phyloP scores from a whole-genome alignment of 2,329 filamentous ascomycete genomes.

The Nemania bipapillata region DNA sequence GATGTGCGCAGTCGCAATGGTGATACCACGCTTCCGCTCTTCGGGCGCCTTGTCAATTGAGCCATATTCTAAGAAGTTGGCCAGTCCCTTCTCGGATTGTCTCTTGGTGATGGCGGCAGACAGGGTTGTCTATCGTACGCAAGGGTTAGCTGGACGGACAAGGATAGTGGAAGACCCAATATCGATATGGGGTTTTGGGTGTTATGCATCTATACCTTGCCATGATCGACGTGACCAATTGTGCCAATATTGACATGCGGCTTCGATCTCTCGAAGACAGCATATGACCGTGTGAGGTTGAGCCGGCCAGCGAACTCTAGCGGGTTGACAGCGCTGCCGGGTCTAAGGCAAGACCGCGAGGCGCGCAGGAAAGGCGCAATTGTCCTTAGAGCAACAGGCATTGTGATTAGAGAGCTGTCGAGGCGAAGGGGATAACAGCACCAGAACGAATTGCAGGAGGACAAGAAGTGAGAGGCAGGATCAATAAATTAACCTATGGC shows the following conservation, averaged over 20 bases:
- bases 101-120: slow-evolving; percentile 99
- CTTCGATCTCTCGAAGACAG: slow-evolving; percentile 86
- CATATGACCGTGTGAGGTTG: slow-evolving; percentile 73
- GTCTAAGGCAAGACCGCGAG: slow-evolving; percentile 77
- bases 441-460: slow-evolving; percentile 20
- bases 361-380: slow-evolving; percentile 83
- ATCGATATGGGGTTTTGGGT: neutral
- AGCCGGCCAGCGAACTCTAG: slow-evolving; percentile 76
- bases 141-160: slow-evolving; percentile 19
- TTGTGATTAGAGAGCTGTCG: slow-evolving; percentile 59
- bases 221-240: slow-evolving; percentile 99
- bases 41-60: slow-evolving; percentile 99
- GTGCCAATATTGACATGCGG: slow-evolving; percentile 99
- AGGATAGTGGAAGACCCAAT: neutral
- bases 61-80: slow-evolving; percentile 96
- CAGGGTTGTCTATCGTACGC: slow-evolving; percentile 81
- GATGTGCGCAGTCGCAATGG: slow-evolving; percentile 97
- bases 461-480: slow-evolving; percentile 19
- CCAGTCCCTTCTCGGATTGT: slow-evolving; percentile 92
- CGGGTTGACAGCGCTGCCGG: slow-evolving; percentile 76
- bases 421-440: slow-evolving; percentile 26
- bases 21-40: slow-evolving; percentile 99
- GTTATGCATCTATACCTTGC: slow-evolving; percentile 75
- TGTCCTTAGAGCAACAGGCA: slow-evolving; percentile 83
- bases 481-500: slow-evolving; percentile 23